Evolutionary conservation across 2,329 filamentous ascomycete species (phyloP), one percentile per base, ranked within the genome.

Genomic region (Pyricularia grisea): DNA sequence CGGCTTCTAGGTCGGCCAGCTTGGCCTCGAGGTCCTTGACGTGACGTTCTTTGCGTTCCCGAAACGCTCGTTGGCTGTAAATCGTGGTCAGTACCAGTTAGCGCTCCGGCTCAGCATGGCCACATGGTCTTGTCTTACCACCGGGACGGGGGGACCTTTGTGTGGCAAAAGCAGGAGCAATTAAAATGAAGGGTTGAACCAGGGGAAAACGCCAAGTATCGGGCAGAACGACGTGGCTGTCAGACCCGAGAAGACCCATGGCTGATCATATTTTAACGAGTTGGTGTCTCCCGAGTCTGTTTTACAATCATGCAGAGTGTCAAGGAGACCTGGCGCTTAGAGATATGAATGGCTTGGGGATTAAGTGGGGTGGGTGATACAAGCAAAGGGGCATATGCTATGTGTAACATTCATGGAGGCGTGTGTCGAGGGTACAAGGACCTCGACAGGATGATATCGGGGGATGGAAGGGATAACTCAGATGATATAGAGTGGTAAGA

Each of bases 21-120:
- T 97, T 95, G 69, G 88, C 87, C 79, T 98, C 94, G 28, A 98
- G 89, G 71, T 98, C 93, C 78, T 94, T 94, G 71, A 98, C 93
- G 76, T 79, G 94, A 70, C 90, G 90, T 78, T 98, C 94, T 79
- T 98, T 98, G 73, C 94, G 90, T 79, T 98, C 94, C 71, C 94
- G 92, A 79, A 98, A 98, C 36, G 95, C 94, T 74, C 94, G 90
- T 84, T 98, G 95, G 66, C 94, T 97, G 72, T 31, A 64, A 14
- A 9, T 28, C 33, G 61, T 28, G 61, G 20, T 55, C 42, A 55
- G 7, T 55, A 55, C 42, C 42, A 5, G 42, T 55, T 28, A 64
- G 61, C 61, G 2, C 5, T 55, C 42, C 20, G 42, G 42, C 17
- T 55, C 6, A 20, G 3, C 10, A n/a, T n/a, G 42, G 42, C 42